Base-by-base conservation (phyloP, 2,329 filamentous ascomycete species). In the Alternaria postmessia region DNA sequence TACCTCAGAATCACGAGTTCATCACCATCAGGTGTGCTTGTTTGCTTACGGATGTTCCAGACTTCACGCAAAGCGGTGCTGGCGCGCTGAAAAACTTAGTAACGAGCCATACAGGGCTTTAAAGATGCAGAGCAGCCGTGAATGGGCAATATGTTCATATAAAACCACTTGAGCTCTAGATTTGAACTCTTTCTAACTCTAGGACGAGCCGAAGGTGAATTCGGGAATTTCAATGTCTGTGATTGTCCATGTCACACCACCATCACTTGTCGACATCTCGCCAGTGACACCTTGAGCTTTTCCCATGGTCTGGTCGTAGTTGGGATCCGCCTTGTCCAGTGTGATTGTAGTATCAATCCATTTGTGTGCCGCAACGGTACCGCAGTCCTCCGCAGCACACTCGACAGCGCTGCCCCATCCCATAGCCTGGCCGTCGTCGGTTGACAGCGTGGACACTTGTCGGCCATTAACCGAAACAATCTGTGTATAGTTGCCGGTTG, bases 331-430 rank as follows among this genome's bases (percentile, higher is more conserved):
- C 7, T 61, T 59, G 51, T 77, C 62, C 54, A 79, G 66, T 53
- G 69, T 71, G 47, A 82, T 78, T 53, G 71, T 73, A 14, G 80
- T 81, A 64, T 82, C 64, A 57, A 76, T 75, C 76, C 80, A 82
- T n/a, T 55, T 59, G 61, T 82, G 81, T 26, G 78, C 76, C 26
- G 72, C 69, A 30, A 82, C 71, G 36, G 75, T 81, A 18, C 81
- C 80, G 65, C 81, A 81, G 57, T 80, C 72, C 5, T 70, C 62
- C 38, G 69, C 74, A 1, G 75, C 76, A 47, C 80, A 81, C 59
- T 82, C 79, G 57, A 83, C 78, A 0, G 81, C 75, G 39, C 77
- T 80, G 2, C 80, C 81, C 75, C 80, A 83, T 63, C 81, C 80
- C 71, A 77, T 65, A 4, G 81, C 81, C 7, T 80, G 66, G 24